Evolutionary conservation across 2,329 filamentous ascomycete species (phyloP), one percentile per base, ranked within the genome.

Genomic region (Trichocomaceae sp.): DNA sequence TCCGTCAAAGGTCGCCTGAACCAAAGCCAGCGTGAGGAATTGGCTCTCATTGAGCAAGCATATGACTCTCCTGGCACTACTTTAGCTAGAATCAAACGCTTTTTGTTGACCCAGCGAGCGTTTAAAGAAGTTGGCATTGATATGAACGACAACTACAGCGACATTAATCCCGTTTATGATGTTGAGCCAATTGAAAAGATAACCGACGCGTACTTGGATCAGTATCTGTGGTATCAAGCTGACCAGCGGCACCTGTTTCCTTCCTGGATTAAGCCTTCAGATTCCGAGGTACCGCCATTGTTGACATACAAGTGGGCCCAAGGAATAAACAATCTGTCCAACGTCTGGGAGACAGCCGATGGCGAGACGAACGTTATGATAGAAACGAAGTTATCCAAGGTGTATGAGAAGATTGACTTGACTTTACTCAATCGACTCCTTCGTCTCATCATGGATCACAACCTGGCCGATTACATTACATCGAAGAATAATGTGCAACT

Each of bases 111-210:
- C 0, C 93, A 99, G 69, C 84, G 93, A 70, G 93, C 95, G 1
- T 99, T 99, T 81, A 99, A 99, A 75, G 93, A 99, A 74, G 93
- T 99, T 45, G 93, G 92, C 54, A 99, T 99, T 62, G 93, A 99
- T 69, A 99, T 99, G 93, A 99, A 99, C 71, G 93, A 99, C 75
- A 99, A 99, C 68, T 99, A 99, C 76, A 97, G 85, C 78, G 92
- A 90, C 17, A 99, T 99, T 77, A 99, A 99, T 68, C 95, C 93
- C 0, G 93, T 99, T 1, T 99, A 99, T 68, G 93, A 99, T 62
- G 93, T 99, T 57, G 95, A 99, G 73, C 93, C 93, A 0, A 96
- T 99, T 57, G 93, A 99, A 77, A 99, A 99, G 77, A 99, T 99
- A 63, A 99, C 92, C 39, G 93, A 99, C 73, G 95, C 93, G 2